Evolutionary conservation across 495 filamentous ascomycete genomes (phyloP), one percentile per base, ranked within the genome.

Genomic region (Penicillium soppii): DNA sequence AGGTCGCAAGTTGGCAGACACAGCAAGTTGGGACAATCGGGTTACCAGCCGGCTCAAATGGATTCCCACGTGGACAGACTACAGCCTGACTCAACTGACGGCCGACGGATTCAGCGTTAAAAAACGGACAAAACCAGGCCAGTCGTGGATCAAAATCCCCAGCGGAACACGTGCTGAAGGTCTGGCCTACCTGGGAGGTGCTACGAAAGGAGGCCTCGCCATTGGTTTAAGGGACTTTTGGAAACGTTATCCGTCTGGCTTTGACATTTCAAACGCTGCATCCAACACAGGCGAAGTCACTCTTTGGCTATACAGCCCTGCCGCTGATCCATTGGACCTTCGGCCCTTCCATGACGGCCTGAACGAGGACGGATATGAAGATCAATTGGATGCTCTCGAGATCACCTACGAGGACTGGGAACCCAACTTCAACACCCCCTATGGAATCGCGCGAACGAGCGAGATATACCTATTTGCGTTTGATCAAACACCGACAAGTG

Each of bases 381-480:
- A 78, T 27, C 75, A 81, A 42, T 44, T 77, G 0, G 73, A 78
- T 23, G 77, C 73, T 1, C 66, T 79, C 13, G 65, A 78, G n/a
- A 71, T 79, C n/a, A 81, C 77, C 0, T 81, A 81, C 47, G 77
- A 81, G 35, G 77, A 81, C 42, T 79, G 66, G 16, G 76, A 79
- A 43, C 68, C 59, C 4, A 74, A 69, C 1, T 74, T 72, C 43
- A 65, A 67, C 37, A 76, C 76, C 1, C 68, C 75, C 1, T 70
- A 74, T 39, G 77, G 76, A 4, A 74, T 79, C 20, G 75, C 64
- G 7, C 63, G 73, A 38, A 78, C 72, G 0, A 78, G 67, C 42
- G 71, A 78, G 49, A 40, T 81, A 38, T 75, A 63, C 43, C 38
- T 81, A 7, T 67, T 58, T 27, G 62, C 69, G 1, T 76, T 77